A percentile compares a stretch with the other conserved stretches of the same genome.
Evolutionary conservation across 768 basidiomycete species (phyloP).

Genomic region (Termitomyces sp.): DNA sequence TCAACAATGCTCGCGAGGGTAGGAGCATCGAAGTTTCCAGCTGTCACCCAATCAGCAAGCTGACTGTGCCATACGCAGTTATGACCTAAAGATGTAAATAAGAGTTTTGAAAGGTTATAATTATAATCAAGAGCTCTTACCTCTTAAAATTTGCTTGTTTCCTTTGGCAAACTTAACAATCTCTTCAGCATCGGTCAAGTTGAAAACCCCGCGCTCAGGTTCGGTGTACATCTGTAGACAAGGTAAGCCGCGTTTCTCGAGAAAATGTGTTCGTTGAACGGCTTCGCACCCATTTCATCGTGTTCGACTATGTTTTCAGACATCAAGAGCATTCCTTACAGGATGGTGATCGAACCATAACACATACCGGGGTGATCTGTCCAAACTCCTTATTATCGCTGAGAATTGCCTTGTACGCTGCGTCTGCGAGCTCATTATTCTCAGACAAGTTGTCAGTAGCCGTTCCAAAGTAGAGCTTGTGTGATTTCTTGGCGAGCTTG

Average conservation of each 20-base stretch:
- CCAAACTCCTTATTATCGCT: slow-evolving; percentile 33
- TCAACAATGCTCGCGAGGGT: slow-evolving; percentile 39
- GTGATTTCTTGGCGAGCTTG: slow-evolving; percentile 34
- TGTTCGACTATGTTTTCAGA: slow-evolving; percentile 25
- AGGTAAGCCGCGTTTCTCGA: background rate
- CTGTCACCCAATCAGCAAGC: slow-evolving; percentile 43
- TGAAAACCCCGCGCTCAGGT: slow-evolving; percentile 38
- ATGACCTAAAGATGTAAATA: slow-evolving; percentile 24
- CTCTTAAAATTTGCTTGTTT: slow-evolving; percentile 42
- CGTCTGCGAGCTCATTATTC: slow-evolving; percentile 30
- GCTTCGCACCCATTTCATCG: slow-evolving; percentile 48
- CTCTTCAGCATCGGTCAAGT: slow-evolving; percentile 36
- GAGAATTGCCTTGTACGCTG: slow-evolving; percentile 31
- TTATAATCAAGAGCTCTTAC: slow-evolving; percentile 9
- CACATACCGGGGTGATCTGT: slow-evolving; percentile 39
- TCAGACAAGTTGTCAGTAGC: slow-evolving; percentile 34
- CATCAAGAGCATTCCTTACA: background rate
- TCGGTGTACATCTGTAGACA: slow-evolving; percentile 46
- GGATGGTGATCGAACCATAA: background rate
- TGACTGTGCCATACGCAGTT: slow-evolving; percentile 49
- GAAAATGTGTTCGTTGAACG: background rate
- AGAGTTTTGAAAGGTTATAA: background rate
- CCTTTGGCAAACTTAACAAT: slow-evolving; percentile 38
- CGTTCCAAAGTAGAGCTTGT: slow-evolving; percentile 44
- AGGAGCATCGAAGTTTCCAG: slow-evolving; percentile 33